Base-by-base conservation (phyloP, 208 protist species). In the Leishmania gerbilli region DNA sequence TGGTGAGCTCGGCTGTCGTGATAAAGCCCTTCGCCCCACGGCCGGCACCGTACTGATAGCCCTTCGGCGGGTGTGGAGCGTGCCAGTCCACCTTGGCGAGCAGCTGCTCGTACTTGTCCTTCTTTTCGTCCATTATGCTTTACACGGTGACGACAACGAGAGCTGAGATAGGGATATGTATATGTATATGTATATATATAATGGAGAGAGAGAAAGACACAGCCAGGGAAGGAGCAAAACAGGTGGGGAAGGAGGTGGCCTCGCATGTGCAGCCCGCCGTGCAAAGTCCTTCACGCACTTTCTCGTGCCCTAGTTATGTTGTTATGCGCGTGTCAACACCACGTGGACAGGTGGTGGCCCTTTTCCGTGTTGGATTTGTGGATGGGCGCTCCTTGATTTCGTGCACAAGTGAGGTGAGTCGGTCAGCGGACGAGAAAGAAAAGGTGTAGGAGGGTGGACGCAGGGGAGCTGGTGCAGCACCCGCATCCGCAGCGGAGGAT, bases 51-150 rank as follows among this genome's bases (percentile, higher is more conserved):
- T 89, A 94, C 68, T 91, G 85, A 74, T 97, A 97, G n/a, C 89
- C 88, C 31, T 86, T 90, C 17, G 94, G 94, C 21, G 94, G 92
- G 58, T 86, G 78, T 13, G 89, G 74, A 17, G 90, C 76, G n/a
- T 86, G 84, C 94, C 94, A 97, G 86, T 95, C 89, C 74, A 93
- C 92, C 79, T 90, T 92, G 58, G 85, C 60, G 31, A 95, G 87
- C 74, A 97, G 65, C 74, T 90, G 87, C 79, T 95, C 94, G 76
- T 97, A 97, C 75, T 93, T 93, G 79, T 95, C 92, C 27, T 65
- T 77, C 56, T 79, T 88, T 3, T 72, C 79, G 0, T 83, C 79
- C 21, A 82, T 75, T 71, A 21, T 62, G 19, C 27, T 5, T 31
- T 4, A 58, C 71, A 62, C 31, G 17, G 72, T 5, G 13, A 45